Conservation (phyloP, 352 stramenopile species). For the Globisporangium nodosum region DNA sequence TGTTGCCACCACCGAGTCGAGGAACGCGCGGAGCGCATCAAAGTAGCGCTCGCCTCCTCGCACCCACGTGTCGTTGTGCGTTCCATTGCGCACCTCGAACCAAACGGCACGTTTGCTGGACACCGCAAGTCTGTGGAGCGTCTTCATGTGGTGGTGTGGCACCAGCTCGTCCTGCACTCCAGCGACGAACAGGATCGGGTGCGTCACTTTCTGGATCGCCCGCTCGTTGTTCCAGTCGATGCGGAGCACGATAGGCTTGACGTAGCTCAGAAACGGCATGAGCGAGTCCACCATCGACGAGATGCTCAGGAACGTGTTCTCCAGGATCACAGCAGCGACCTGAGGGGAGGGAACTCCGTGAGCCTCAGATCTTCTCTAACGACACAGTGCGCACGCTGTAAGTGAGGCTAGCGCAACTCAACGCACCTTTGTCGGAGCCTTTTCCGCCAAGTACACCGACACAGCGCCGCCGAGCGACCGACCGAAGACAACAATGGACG, state of each 20-base stretch:
- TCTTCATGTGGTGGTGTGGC: conserved; percentile 86
- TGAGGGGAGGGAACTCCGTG: conserved; percentile 7
- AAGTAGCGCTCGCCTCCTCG: conserved; percentile 88
- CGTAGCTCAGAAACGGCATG: conserved; percentile 86
- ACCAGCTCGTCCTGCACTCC: conserved; percentile 90
- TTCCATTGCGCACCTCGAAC: conserved; percentile 82
- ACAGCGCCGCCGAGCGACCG: conserved; percentile 90
- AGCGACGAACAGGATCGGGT: conserved; percentile 90
- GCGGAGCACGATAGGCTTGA: conserved; percentile 88
- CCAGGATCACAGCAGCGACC: conserved; percentile 88
- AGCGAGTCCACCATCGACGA: conserved; percentile 91
- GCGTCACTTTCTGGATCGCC: conserved; percentile 50
- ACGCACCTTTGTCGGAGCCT: conserved; percentile 53
- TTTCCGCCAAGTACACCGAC: conserved; percentile 86
- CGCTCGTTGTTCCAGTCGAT: conserved; percentile 88
- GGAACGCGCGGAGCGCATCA: conserved; percentile 55
- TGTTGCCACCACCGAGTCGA: conserved; percentile 34
- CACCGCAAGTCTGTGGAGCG: conserved; percentile 60
- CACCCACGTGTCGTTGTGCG: conserved; percentile 94
- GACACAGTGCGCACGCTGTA: too few species aligned
- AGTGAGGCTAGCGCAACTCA: background rate
- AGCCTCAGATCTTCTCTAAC: too few species aligned
- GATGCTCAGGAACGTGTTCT: conserved; percentile 95
- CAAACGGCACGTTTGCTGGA: conserved; percentile 53
- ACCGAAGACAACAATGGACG: conserved; percentile 90